These are phyloP conservation scores for Ambispora gerdemannii DNA, from an alignment of 192 early-diverging fungal genomes.

Conservation along the genomic window DNA sequence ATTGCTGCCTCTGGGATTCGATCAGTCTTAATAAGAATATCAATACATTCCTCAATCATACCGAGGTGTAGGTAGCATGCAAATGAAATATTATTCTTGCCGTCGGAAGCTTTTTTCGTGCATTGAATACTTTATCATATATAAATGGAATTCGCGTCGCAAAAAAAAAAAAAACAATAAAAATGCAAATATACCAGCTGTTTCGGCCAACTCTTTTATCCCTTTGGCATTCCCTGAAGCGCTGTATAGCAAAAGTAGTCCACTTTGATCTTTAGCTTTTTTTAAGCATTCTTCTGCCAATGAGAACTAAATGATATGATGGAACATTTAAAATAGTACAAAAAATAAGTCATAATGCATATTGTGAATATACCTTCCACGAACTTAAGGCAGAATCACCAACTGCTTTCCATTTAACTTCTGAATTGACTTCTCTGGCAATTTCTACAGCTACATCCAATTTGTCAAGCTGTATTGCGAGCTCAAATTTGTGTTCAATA, in stretches of 20 bases:
- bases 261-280: slow-evolving; percentile 86
- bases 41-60: slow-evolving; percentile 77
- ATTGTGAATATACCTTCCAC: slow-evolving; percentile 71
- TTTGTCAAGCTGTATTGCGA: slow-evolving; percentile 82
- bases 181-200: slow-evolving; percentile 44
- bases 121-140: slow-evolving; percentile 11
- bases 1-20: slow-evolving; percentile 94
- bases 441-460: slow-evolving; percentile 84
- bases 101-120: slow-evolving; percentile 49
- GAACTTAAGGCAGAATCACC: slow-evolving; percentile 83
- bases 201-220: slow-evolving; percentile 67
- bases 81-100: slow-evolving; percentile 93
- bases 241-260: slow-evolving; percentile 87
- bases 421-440: slow-evolving; percentile 78
- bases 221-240: slow-evolving; percentile 81
- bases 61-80: slow-evolving; percentile 73
- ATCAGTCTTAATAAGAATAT: slow-evolving; percentile 80
- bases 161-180: not conserved
- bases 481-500: slow-evolving; percentile 92
- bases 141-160: too few relatives aligned
- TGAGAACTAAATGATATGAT: slow-evolving; percentile 23
- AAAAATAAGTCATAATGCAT: not conserved
- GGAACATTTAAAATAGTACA: not conserved
- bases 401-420: slow-evolving; percentile 91
- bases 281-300: slow-evolving; percentile 88